These are phyloP conservation scores for Calocera cornea DNA, from an alignment of 768 basidiomycete genomes.

Conservation along the genomic window DNA sequence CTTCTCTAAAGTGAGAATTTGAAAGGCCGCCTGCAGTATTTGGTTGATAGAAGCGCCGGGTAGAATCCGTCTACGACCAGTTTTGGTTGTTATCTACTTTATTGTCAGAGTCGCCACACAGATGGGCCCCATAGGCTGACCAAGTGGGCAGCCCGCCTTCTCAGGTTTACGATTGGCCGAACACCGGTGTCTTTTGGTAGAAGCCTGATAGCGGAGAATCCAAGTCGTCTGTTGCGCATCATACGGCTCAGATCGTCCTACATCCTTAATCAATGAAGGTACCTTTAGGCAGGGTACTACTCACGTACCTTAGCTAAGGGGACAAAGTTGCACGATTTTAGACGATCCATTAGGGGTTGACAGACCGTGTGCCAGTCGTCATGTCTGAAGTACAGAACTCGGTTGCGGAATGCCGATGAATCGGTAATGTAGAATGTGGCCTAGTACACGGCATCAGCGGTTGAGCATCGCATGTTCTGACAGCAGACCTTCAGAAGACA, in stretches of 20 bases:
- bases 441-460: conserved; percentile 29
- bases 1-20: conserved; percentile 79
- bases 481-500: conserved; percentile 57
- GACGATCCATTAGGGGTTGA: conserved; percentile 60
- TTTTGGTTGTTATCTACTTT: not conserved
- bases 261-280: not conserved
- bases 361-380: conserved; percentile 87
- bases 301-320: conserved; percentile 51
- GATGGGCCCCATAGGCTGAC: not conserved
- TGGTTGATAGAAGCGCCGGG: conserved; percentile 67
- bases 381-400: conserved; percentile 81
- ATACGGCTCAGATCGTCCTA: conserved; percentile 54
- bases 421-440: conserved; percentile 91
- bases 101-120: too few species aligned
- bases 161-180: conserved; percentile 84
- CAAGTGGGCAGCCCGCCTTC: conserved; percentile 20
- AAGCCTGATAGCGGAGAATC: conserved; percentile 74
- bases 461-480: not conserved
- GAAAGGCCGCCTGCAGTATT: conserved; percentile 68
- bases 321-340: conserved; percentile 56
- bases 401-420: conserved; percentile 69
- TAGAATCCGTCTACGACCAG: conserved; percentile 5
- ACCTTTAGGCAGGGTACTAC: not conserved
- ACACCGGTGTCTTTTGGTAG: conserved; percentile 93
- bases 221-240: conserved; percentile 56